A percentile compares a stretch with the other conserved stretches of the same genome.
phyloP scores from a whole-genome alignment of 805 yeast genomes.

The Yarrowia osloensis region DNA sequence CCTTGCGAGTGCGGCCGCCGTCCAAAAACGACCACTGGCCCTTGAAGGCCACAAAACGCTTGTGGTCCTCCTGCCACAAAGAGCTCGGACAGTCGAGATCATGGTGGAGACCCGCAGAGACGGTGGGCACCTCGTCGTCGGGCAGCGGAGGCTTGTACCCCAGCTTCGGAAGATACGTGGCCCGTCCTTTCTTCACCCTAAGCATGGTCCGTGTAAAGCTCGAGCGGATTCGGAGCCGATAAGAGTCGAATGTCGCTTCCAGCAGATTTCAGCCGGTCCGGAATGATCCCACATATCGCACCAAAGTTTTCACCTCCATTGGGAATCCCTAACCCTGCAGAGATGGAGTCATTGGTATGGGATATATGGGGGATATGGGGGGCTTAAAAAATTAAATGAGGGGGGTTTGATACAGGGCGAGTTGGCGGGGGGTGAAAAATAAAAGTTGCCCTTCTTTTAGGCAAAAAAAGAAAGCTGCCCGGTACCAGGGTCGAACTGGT shows the following conservation, averaged over 20 bases:
- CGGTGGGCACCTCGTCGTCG: not conserved
- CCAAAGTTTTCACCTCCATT: constrained; percentile 18
- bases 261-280: not conserved
- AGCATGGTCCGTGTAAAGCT: constrained; percentile 6
- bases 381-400: not conserved
- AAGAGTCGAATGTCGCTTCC: not conserved
- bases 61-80: constrained; percentile 21
- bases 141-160: not conserved
- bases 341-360: no score
- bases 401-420: no score
- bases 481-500: constrained; percentile 30
- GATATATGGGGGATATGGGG: not conserved
- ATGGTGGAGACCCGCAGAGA: not conserved
- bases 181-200: constrained; percentile 22
- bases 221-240: not conserved
- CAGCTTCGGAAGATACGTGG: not conserved
- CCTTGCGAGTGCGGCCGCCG: constrained; percentile 11
- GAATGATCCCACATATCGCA: constrained; percentile 12
- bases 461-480: not conserved
- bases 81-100: not conserved
- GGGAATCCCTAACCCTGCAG: constrained; percentile 22
- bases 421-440: not conserved
- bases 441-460: no score
- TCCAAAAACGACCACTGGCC: constrained; percentile 17
- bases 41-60: constrained; percentile 18